These are phyloP conservation scores for Podila horticola DNA, from an alignment of 192 early-diverging fungal species.

Conservation along the genomic window DNA sequence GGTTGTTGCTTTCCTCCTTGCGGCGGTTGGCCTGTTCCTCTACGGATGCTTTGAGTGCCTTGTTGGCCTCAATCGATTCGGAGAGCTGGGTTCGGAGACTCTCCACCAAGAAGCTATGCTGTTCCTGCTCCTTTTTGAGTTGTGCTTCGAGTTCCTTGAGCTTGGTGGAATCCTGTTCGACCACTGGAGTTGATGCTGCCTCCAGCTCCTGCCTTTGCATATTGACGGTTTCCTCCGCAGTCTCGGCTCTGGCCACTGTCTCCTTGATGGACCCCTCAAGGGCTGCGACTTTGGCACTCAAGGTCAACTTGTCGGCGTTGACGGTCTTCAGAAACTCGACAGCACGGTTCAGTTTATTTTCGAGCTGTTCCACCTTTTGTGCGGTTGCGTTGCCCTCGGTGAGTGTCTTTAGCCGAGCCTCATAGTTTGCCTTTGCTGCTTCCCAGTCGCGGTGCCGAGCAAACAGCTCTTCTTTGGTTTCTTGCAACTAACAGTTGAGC, in stretches of 20 bases:
- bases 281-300: conserved; percentile 6
- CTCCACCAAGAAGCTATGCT: conserved; percentile 37
- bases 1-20: conserved; percentile 15
- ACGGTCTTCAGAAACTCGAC: conserved; percentile 26
- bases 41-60: conserved; percentile 19
- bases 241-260: conserved; percentile 2
- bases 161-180: not conserved
- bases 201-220: not conserved
- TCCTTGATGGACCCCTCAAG: conserved; percentile 17
- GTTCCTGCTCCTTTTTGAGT: conserved; percentile 48
- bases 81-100: conserved; percentile 25
- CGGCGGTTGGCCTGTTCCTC: not conserved
- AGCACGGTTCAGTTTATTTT: conserved; percentile 23
- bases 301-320: conserved; percentile 26
- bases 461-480: conserved; percentile 18
- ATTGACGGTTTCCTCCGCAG: conserved; percentile 4
- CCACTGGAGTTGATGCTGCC: not conserved
- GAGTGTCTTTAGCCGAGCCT: conserved; percentile 27
- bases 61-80: conserved; percentile 12
- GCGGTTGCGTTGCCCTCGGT: conserved; percentile 34
- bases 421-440: conserved; percentile 34
- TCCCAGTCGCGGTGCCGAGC: conserved; percentile 46
- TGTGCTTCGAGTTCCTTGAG: conserved; percentile 12
- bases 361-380: conserved; percentile 42
- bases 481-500: conserved; percentile 25